Evolutionary conservation across 2,329 filamentous ascomycete genomes (phyloP).

Genomic region (Sclerotinia spermophila): DNA sequence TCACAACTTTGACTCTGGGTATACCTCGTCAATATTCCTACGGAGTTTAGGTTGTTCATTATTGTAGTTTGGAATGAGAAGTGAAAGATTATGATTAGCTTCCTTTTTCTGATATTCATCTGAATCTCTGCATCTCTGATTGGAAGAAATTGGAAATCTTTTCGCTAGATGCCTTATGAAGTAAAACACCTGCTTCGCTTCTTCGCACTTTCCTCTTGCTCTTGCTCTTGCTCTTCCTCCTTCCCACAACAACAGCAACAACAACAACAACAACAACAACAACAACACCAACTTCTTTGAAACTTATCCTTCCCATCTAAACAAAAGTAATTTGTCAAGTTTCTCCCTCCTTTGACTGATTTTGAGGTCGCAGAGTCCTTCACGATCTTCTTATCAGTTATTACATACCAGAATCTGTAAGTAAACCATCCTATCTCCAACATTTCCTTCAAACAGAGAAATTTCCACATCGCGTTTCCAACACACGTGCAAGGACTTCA

Average conservation of each 20-base stretch:
- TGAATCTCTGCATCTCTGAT: background rate
- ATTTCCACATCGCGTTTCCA: background rate
- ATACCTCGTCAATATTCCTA: background rate
- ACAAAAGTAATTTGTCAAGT: background rate
- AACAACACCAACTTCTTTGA: background rate
- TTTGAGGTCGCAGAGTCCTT: constrained; percentile 8
- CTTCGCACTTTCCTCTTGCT: background rate
- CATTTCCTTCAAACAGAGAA: background rate
- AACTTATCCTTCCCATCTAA: no score
- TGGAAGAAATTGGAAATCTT: background rate
- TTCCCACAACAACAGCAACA: background rate
- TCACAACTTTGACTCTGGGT: background rate
- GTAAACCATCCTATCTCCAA: constrained; percentile 1
- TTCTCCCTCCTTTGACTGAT: background rate
- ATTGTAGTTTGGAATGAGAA: background rate
- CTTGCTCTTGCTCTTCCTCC: background rate
- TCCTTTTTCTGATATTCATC: background rate
- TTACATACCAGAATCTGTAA: background rate
- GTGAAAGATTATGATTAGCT: background rate
- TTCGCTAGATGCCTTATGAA: constrained; percentile 2
- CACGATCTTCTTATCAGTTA: constrained; percentile 5
- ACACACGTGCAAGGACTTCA: background rate
- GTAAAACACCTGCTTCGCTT: background rate
- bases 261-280: background rate
- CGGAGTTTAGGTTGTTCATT: background rate